Evolutionary conservation across 768 basidiomycete species (phyloP).

Genomic region (Boletus coccyginus): DNA sequence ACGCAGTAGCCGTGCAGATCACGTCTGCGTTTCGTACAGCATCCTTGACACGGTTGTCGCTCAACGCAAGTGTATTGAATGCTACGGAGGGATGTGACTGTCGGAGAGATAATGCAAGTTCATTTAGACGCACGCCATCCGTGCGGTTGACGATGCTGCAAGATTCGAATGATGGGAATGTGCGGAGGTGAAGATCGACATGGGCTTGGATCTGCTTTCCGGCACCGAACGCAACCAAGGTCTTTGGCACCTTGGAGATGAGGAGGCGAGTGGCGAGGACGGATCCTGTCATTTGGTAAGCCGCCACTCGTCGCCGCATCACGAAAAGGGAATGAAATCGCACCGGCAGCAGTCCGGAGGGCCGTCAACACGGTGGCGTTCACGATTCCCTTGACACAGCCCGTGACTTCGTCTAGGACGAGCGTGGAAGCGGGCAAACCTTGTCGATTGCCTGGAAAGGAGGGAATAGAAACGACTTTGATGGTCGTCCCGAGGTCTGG

Average conservation of each 20-base stretch:
- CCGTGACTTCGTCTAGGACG: conserved; percentile 68
- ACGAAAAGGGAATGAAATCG: background rate
- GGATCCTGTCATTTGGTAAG: conserved; percentile 47
- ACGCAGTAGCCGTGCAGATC: conserved; percentile 74
- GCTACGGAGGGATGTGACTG: conserved; percentile 24
- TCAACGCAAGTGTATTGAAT: conserved; percentile 10
- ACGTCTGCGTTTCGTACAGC: conserved; percentile 35
- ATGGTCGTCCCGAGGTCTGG: conserved; percentile 54
- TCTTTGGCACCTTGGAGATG: conserved; percentile 38
- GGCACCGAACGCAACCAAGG: conserved; percentile 66
- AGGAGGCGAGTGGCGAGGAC: conserved; percentile 62
- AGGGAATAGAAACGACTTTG: conserved; percentile 82
- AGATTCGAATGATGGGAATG: conserved; percentile 49
- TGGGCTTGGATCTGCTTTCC: conserved; percentile 71
- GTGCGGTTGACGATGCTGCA: conserved; percentile 68
- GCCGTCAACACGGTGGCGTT: conserved; percentile 80
- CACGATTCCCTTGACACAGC: conserved; percentile 68
- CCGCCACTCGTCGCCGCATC: background rate
- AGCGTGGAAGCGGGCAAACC: conserved; percentile 79
- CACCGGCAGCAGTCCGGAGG: conserved; percentile 79
- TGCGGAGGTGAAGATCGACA: conserved; percentile 55
- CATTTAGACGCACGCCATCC: conserved; percentile 43
- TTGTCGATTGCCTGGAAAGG: conserved; percentile 33
- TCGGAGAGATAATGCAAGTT: conserved; percentile 35
- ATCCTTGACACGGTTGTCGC: conserved; percentile 8